Evolutionary conservation across 192 early-diverging fungal genomes (phyloP), one percentile per base, ranked within the genome.

Genomic region (Chytriomyces sp.): DNA sequence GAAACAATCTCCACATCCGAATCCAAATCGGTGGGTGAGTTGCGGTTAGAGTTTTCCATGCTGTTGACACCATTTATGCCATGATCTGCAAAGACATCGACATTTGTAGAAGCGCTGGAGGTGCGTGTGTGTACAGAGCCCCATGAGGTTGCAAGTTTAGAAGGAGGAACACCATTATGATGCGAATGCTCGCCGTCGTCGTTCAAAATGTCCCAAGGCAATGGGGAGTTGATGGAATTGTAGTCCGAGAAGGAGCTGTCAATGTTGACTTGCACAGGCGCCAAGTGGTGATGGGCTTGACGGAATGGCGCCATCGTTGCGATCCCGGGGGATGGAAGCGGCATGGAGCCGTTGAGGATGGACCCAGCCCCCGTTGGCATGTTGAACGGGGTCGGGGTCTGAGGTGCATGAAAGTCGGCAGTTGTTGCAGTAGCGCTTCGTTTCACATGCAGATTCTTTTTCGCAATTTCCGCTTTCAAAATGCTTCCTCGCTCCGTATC

Each of bases 391-490:
- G 53, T 57, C 3, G 53, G 53, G 13, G 53, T 57, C 3, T 57
- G 53, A 11, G 53, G 53, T 18, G 13, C 53, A 20, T 57, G 11
- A 2, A 57, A 11, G 20, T 57, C 11, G 13, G 11, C 53, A 0
- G 53, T 18, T 57, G 53, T 57, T 18, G 20, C 53, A 57, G 53
- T 20, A 3, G 53, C 53, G 20, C 53, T 57, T 61, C 95, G 90
- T 75, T 92, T 94, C 59, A 93, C 95, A 84, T 96, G 94, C 69
- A 99, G 86, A 77, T 99, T 97, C 86, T 98, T 98, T 81, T 97
- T 97, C 49, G 97, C 97, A 93, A 99, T 95, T 79, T 99, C 97
- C 1, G 96, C 97, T 83, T 99, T 99, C 53, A 99, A 89, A 28
- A 92, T 81, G 77, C 82, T 83, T 6, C 94, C 94, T 57, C 91